Base-by-base conservation (phyloP, 2,329 filamentous ascomycete genomes). In the Karstenula rhodostoma region DNA sequence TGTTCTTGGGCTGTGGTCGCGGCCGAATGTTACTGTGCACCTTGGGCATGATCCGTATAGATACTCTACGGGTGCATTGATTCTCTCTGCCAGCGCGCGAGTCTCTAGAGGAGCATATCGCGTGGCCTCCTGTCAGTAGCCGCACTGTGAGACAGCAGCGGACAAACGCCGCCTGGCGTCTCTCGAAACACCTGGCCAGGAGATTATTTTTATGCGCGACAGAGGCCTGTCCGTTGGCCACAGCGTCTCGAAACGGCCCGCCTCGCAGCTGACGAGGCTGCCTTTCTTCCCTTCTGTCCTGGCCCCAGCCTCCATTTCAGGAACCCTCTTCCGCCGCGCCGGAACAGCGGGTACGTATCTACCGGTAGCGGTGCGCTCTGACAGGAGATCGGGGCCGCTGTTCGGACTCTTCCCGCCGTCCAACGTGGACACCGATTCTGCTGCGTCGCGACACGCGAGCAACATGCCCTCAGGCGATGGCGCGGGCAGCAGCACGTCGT, bases 171-270 rank as follows among this genome's bases (percentile, higher is more conserved):
- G 35, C 35, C 33, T 42, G 35, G 55, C 47, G 37, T 35, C 42
- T 42, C 22, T 40, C 54, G 44, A 49, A 58, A 58, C 50, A 58
- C 2, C 22, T 37, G 50, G 46, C 32, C 52, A 27, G 51, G 52
- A 60, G 23, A 60, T 54, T 54, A 37, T 57, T 46, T 17, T 55
- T 27, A 60, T 57, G 58, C 58, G 54, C 48, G 29, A 32, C 29
- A 32, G 29, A 2, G 29, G 12, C 8, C 48, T 12, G 19, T 33
- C 44, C 47, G 57, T 57, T 60, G 54, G 54, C 42, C 51, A 47
- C 23, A 19, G 22, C 23, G 4, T 19, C 46, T 37, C 37, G 46
- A 56, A 56, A 59, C 57, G 44, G 46, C 51, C 33, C 40, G 49
- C 56, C 35, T 32, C 44, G n/a, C 19, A 19, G 27, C 22, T 37